Base-by-base conservation (phyloP, 768 basidiomycete species). In the Dendrothele bispora region DNA sequence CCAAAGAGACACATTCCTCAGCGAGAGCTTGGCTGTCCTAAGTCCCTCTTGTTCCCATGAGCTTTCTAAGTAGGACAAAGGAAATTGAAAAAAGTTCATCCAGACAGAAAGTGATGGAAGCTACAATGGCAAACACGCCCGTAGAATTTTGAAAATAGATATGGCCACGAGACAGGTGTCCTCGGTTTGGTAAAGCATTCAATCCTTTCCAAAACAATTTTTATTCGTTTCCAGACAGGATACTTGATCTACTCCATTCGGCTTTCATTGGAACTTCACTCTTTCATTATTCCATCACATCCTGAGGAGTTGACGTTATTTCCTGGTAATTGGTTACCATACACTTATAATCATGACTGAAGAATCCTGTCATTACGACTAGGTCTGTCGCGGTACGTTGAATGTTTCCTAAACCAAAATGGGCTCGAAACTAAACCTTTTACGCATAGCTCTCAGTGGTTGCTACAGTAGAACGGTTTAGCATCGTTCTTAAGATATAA, bases 321-420 rank as follows among this genome's bases (percentile, higher is more conserved):
- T 36, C 45, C 20, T 46, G 45, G 45, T 32, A n/a, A 32, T 10
- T 32, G 10, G 10, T 10, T 32, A 10, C 10, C 30, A 32, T n/a
- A 10, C 10, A n/a, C 10, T 10, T 10, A n/a, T n/a, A 32, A 32
- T 32, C 10, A 32, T 10, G 30, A 32, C 30, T 32, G n/a, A n/a
- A n/a, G 30, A 32, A 10, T 32, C 30, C 10, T 32, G 10, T 32
- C 30, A n/a, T 32, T 10, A n/a, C n/a, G 10, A 32, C n/a, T n/a
- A 32, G 30, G 30, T 46, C 45, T 17, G 25, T 46, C 14, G 45
- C 45, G 12, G 45, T 46, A 37, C 36, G 45, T 46, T 4, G n/a
- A 32, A 28, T 5, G 5, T 21, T 11, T 44, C 28, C n/a, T 11
- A 18, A 4, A 18, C 20, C 26, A n/a, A 24, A 14, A 22, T n/a